Evolutionary conservation across 192 early-diverging fungal species (phyloP), one percentile per base, ranked within the genome.

Genomic region (Lunasporangiospora selenospora): DNA sequence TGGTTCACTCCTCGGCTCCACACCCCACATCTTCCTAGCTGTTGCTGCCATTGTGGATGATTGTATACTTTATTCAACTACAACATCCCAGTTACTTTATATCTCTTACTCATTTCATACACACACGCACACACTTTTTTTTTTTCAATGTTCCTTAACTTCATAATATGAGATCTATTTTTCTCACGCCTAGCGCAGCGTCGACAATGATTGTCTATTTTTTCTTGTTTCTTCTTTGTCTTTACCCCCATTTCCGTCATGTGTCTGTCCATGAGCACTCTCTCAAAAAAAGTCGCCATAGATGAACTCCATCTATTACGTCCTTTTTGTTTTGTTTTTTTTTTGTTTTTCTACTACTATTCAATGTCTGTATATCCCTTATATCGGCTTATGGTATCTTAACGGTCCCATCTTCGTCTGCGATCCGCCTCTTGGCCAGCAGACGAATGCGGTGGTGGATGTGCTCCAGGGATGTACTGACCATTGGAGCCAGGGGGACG

Each of bases 331-430:
- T n/a, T n/a, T n/a, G n/a, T n/a, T n/a, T n/a, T n/a, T n/a, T n/a
- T n/a, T n/a, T n/a, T n/a, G n/a, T n/a, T n/a, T n/a, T n/a, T n/a
- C n/a, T n/a, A n/a, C n/a, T n/a, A n/a, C n/a, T n/a, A n/a, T n/a
- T n/a, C n/a, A n/a, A n/a, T n/a, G n/a, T n/a, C n/a, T n/a, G n/a
- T n/a, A n/a, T n/a, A n/a, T n/a, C n/a, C n/a, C n/a, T n/a, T n/a
- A n/a, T n/a, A n/a, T n/a, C n/a, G n/a, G n/a, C n/a, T n/a, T n/a
- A n/a, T n/a, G n/a, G n/a, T n/a, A n/a, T 49, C 10, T 56, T 36
- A 57, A 3, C 37, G 21, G 38, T 58, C 64, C 64, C 64, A 66
- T 19, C 64, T 45, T 6, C 55, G 26, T 36, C 38, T 52, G 26
- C 60, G 60, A 51, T 62, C 50, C 38, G 24, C 12, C 31, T 53